Evolutionary conservation across 1,284 basidiomycete species (phyloP).

Genomic region (Puccinia triticina): DNA sequence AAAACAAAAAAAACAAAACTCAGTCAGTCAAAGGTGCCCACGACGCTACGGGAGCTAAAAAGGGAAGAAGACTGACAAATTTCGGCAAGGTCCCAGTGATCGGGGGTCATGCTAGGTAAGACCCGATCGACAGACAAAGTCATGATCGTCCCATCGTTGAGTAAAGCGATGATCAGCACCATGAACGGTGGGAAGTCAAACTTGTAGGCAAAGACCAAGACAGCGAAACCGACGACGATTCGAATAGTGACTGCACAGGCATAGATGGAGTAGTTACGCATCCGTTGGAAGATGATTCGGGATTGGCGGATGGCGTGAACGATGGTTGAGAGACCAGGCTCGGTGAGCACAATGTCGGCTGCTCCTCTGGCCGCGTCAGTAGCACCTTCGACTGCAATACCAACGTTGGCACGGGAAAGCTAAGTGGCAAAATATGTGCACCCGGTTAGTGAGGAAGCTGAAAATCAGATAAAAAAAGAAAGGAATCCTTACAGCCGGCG

Average conservation of each 20-base stretch:
- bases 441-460: conserved; percentile 58
- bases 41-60: background rate
- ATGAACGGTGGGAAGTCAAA: conserved; percentile 53
- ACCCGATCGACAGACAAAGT: conserved; percentile 96
- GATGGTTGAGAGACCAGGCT: conserved; percentile 94
- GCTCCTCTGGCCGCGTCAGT: conserved; percentile 93
- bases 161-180: conserved; percentile 78
- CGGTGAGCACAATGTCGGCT: conserved; percentile 90
- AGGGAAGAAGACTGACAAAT: conserved; percentile 66
- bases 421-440: background rate
- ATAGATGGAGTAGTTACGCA: conserved; percentile 88
- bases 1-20: conserved; percentile 96
- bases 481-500: conserved; percentile 67
- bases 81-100: conserved; percentile 93
- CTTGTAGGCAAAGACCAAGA: conserved; percentile 50
- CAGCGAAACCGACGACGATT: conserved; percentile 51
- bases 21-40: conserved; percentile 68
- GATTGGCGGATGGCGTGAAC: conserved; percentile 94
- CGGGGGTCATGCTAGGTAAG: conserved; percentile 78
- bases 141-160: conserved; percentile 70
- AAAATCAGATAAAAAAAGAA: background rate
- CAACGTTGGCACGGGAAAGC: conserved; percentile 67
- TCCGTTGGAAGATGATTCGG: conserved; percentile 95
- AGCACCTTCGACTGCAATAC: conserved; percentile 83
- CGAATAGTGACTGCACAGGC: conserved; percentile 52